phyloP scores from a whole-genome alignment of 1,284 basidiomycete species.

The Fomitopsis schrenkii region DNA sequence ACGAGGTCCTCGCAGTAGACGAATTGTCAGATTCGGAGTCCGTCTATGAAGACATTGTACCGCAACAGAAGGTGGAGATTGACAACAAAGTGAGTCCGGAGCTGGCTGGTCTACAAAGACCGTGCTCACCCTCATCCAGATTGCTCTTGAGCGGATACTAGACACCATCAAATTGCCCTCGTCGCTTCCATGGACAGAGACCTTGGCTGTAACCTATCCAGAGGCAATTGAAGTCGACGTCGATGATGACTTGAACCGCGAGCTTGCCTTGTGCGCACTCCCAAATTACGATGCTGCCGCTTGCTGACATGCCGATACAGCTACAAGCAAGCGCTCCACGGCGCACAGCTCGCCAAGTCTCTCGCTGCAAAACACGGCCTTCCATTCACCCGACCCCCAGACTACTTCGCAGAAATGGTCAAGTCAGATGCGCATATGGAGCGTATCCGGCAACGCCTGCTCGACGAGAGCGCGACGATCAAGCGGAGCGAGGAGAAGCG shows the following conservation, averaged over 20 bases:
- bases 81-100: slow-evolving; percentile 69
- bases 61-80: slow-evolving; percentile 76
- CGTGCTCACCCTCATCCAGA: slow-evolving; percentile 36
- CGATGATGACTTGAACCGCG: slow-evolving; percentile 87
- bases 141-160: slow-evolving; percentile 78
- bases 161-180: slow-evolving; percentile 76
- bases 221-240: slow-evolving; percentile 76
- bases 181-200: slow-evolving; percentile 83
- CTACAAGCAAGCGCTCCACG: slow-evolving; percentile 93
- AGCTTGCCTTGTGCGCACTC: slow-evolving; percentile 87
- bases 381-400: slow-evolving; percentile 88
- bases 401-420: slow-evolving; percentile 99
- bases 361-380: slow-evolving; percentile 75
- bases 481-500: slow-evolving; percentile 92
- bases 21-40: slow-evolving; percentile 51
- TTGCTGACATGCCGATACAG: slow-evolving; percentile 35
- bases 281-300: neutral
- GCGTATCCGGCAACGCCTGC: slow-evolving; percentile 84
- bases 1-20: slow-evolving; percentile 45
- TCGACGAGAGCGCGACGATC: slow-evolving; percentile 87
- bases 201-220: slow-evolving; percentile 72
- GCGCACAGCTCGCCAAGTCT: slow-evolving; percentile 70
- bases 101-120: neutral
- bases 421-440: slow-evolving; percentile 99
- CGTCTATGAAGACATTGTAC: slow-evolving; percentile 76